A percentile compares a stretch with the other conserved stretches of the same genome.
phyloP scores from a whole-genome alignment of 2,329 filamentous ascomycete species.

The Aspergillus flavus region DNA sequence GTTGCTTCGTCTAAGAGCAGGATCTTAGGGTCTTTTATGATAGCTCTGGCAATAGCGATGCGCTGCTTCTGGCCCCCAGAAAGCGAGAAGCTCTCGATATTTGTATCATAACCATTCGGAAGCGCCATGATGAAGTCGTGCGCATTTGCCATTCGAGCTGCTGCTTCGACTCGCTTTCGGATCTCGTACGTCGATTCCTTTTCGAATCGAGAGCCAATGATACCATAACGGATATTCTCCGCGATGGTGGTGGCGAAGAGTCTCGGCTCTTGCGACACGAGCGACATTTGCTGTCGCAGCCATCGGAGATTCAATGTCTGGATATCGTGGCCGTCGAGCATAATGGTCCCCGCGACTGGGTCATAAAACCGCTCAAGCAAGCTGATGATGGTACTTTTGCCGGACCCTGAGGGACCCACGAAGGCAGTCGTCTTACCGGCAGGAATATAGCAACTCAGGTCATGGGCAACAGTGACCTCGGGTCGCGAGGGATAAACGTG shows the following conservation, averaged over 20 bases:
- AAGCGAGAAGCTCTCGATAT: slow-evolving; percentile 17
- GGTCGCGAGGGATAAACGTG: slow-evolving; percentile 53
- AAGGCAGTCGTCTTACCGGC: slow-evolving; percentile 58
- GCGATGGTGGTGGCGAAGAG: slow-evolving; percentile 82
- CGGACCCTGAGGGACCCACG: slow-evolving; percentile 58
- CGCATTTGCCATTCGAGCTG: slow-evolving; percentile 54
- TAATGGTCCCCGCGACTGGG: slow-evolving; percentile 52
- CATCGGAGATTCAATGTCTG: slow-evolving; percentile 68
- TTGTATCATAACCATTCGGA: slow-evolving; percentile 57
- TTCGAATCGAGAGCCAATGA: slow-evolving; percentile 68
- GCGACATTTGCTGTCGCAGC: slow-evolving; percentile 64
- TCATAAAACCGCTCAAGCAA: slow-evolving; percentile 62
- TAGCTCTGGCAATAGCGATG: slow-evolving; percentile 70
- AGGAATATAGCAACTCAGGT: slow-evolving; percentile 48
- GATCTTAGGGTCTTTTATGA: slow-evolving; percentile 84
- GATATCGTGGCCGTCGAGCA: slow-evolving; percentile 74
- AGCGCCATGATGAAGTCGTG: slow-evolving; percentile 77
- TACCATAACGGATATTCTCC: slow-evolving; percentile 68
- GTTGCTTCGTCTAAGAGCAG: slow-evolving; percentile 90
- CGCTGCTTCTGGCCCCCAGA: slow-evolving; percentile 45
- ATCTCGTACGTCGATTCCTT: slow-evolving; percentile 58
- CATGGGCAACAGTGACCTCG: slow-evolving; percentile 44
- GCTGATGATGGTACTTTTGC: slow-evolving; percentile 47
- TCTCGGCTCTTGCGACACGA: slow-evolving; percentile 84
- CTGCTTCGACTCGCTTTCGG: slow-evolving; percentile 19